A percentile compares a stretch with the other conserved stretches of the same genome.
These are phyloP conservation scores for Fusarium heterosporum DNA, from an alignment of 2,329 filamentous ascomycete genomes.

Conservation along the genomic window DNA sequence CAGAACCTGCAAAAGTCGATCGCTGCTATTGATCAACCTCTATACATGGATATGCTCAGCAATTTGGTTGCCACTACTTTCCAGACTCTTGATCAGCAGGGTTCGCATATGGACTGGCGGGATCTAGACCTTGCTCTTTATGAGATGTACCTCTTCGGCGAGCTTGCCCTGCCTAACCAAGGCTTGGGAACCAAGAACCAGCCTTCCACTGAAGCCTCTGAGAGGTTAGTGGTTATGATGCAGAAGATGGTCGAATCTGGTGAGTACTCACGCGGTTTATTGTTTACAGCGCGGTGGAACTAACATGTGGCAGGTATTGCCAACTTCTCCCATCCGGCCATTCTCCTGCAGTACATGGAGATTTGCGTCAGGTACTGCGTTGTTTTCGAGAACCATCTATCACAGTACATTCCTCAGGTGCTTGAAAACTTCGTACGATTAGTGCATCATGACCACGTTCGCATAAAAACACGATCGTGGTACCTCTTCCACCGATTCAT, in stretches of 20 bases:
- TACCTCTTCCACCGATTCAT: conserved; percentile 95
- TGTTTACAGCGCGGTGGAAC: background rate
- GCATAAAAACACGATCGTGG: conserved; percentile 92
- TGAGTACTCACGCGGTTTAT: conserved; percentile 57
- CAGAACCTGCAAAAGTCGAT: conserved; percentile 94
- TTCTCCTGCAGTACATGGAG: conserved; percentile 97
- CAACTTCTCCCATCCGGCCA: conserved; percentile 87
- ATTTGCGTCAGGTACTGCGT: conserved; percentile 94
- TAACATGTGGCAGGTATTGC: conserved; percentile 73
- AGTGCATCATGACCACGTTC: conserved; percentile 87
- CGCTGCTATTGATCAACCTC: conserved; percentile 84
- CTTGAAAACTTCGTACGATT: conserved; percentile 92
- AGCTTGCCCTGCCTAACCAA: conserved; percentile 88
- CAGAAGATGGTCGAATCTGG: conserved; percentile 92
- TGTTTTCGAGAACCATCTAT: conserved; percentile 87
- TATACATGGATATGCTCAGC: conserved; percentile 90
- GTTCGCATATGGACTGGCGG: conserved; percentile 86
- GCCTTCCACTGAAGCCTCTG: conserved; percentile 81
- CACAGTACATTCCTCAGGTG: conserved; percentile 81
- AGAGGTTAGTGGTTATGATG: conserved; percentile 92
- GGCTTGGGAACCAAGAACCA: conserved; percentile 88
- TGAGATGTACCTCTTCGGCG: conserved; percentile 96
- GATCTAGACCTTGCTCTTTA: conserved; percentile 93
- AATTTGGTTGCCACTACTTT: conserved; percentile 91
- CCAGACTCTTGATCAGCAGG: conserved; percentile 78